phyloP scores from a whole-genome alignment of 2,329 filamentous ascomycete species.

The Thelonectria rubi region DNA sequence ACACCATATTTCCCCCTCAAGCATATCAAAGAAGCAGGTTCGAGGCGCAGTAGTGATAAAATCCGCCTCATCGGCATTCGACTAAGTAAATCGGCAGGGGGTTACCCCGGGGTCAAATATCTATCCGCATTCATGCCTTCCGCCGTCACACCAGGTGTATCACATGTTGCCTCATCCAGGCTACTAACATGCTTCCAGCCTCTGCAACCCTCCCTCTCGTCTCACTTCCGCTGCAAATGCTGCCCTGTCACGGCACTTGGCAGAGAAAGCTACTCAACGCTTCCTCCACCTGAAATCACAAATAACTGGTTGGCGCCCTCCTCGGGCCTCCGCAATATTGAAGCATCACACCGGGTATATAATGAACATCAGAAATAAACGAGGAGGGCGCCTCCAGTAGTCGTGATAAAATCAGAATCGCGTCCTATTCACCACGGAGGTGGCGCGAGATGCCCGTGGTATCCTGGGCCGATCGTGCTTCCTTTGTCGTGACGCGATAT shows the following conservation, averaged over 20 bases:
- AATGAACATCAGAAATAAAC: constrained; percentile 39
- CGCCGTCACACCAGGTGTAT: constrained; percentile 29
- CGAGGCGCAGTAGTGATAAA: not conserved
- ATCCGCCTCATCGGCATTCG: constrained; percentile 19
- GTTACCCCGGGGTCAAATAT: constrained; percentile 25
- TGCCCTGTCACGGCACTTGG: not conserved
- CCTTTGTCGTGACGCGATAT: constrained; percentile 24
- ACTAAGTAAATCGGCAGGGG: constrained; percentile 25
- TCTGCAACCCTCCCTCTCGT: not conserved
- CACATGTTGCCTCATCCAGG: constrained; percentile 24
- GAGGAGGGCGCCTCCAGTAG: constrained; percentile 23
- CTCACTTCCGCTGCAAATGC: constrained; percentile 9
- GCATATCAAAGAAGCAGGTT: not conserved
- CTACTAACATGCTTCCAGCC: constrained; percentile 9
- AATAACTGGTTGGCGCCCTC: constrained; percentile 29
- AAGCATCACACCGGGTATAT: constrained; percentile 42
- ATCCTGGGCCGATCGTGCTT: not conserved
- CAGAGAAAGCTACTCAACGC: not conserved
- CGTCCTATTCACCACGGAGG: constrained; percentile 9
- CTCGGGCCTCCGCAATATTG: constrained; percentile 30
- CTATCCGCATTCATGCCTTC: constrained; percentile 33
- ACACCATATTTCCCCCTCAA: not conserved
- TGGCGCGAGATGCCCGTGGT: not conserved
- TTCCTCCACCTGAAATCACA: constrained; percentile 17
- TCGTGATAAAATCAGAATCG: constrained; percentile 30